A percentile compares a stretch with the other conserved stretches of the same genome.
These are phyloP conservation scores for Solanum phureja DNA, from an alignment of 257 asterid species.

Conservation along the genomic window DNA sequence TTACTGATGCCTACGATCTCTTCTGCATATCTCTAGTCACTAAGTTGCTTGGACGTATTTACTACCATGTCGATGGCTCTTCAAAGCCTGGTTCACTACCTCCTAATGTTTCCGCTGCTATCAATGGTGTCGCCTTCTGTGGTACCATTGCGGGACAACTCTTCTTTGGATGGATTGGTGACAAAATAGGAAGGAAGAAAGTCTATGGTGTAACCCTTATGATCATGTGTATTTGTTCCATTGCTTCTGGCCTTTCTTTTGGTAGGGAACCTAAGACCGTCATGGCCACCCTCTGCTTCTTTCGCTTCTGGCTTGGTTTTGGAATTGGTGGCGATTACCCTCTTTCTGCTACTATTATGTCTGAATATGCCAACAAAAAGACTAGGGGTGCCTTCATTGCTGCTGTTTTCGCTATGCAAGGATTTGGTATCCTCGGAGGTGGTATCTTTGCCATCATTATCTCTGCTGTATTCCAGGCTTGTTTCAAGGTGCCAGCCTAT, in stretches of 20 bases:
- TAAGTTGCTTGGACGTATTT: constrained; percentile 54
- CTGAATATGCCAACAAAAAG: constrained; percentile 55
- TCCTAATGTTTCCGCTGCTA: constrained; percentile 46
- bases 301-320: constrained; percentile 59
- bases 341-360: constrained; percentile 66
- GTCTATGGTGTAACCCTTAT: constrained; percentile 46
- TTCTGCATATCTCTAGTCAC: constrained; percentile 61
- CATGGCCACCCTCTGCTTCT: constrained; percentile 51
- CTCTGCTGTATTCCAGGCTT: constrained; percentile 21
- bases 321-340: constrained; percentile 66
- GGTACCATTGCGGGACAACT: constrained; percentile 56
- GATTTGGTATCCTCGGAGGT: constrained; percentile 46
- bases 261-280: constrained; percentile 27
- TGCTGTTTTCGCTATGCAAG: constrained; percentile 64
- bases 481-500: constrained; percentile 28
- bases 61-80: constrained; percentile 38
- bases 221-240: constrained; percentile 37
- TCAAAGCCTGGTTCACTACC: constrained; percentile 48
- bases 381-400: constrained; percentile 59
- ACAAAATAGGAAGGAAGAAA: constrained; percentile 41
- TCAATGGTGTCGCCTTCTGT: constrained; percentile 51
- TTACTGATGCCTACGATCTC: constrained; percentile 62
- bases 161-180: constrained; percentile 63
- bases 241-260: constrained; percentile 51
- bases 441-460: constrained; percentile 38